A percentile compares a stretch with the other conserved stretches of the same genome.
These are phyloP conservation scores for Ustilago shanxiensis DNA, from an alignment of 1,284 basidiomycete species.

Conservation along the genomic window DNA sequence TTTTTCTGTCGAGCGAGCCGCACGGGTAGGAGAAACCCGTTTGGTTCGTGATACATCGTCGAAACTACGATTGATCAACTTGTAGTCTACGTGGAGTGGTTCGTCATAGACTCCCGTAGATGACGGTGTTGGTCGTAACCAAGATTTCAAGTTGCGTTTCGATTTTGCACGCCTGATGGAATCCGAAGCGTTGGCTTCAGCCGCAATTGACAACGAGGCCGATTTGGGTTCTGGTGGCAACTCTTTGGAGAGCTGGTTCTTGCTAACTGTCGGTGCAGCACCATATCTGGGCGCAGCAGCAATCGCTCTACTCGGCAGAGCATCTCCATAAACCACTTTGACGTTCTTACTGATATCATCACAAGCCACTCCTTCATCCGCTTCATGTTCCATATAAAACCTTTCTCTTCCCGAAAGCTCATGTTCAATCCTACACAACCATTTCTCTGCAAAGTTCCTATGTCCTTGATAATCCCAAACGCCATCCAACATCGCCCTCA, in stretches of 20 bases:
- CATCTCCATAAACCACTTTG: constrained; percentile 46
- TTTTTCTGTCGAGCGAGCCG: constrained; percentile 7
- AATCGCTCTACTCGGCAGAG: constrained; percentile 29
- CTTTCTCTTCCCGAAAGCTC: constrained; percentile 51
- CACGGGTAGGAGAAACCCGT: not conserved
- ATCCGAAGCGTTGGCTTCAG: not conserved
- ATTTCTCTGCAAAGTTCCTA: constrained; percentile 58
- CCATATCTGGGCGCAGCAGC: constrained; percentile 53
- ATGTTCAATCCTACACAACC: constrained; percentile 60
- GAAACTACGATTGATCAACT: constrained; percentile 16
- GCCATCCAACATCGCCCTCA: constrained; percentile 58
- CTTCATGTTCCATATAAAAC: constrained; percentile 34
- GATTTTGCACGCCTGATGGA: constrained; percentile 13
- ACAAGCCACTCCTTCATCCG: constrained; percentile 23
- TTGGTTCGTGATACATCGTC: constrained; percentile 16
- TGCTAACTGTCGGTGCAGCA: constrained; percentile 24
- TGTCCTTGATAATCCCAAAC: constrained; percentile 60
- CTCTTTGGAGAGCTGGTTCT: constrained; percentile 4
- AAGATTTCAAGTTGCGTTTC: constrained; percentile 23
- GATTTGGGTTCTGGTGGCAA: not conserved
- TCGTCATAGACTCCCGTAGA: constrained; percentile 23
- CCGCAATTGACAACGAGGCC: constrained; percentile 3
- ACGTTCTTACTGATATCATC: constrained; percentile 24
- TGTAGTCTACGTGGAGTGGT: constrained; percentile 36
- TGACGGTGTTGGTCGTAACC: constrained; percentile 11